These are phyloP conservation scores for Solanum commersonii DNA, from an alignment of 257 asterid genomes.

Conservation along the genomic window DNA sequence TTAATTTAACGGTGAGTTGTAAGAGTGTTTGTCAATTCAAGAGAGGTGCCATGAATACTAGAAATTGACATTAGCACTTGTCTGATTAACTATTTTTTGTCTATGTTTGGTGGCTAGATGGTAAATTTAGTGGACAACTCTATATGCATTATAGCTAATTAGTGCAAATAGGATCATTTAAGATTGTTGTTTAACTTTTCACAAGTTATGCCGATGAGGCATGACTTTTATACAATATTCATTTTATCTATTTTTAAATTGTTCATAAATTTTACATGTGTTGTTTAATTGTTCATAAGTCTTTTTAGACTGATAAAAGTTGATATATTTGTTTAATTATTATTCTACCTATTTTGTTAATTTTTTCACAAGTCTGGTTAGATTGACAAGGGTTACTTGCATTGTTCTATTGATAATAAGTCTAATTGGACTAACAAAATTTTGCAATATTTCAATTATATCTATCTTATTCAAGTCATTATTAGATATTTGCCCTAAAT, in stretches of 20 bases:
- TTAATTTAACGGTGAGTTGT: conserved; percentile 7
- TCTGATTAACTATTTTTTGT: neutral
- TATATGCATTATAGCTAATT: neutral
- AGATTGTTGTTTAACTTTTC: neutral
- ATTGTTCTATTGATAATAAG: neutral
- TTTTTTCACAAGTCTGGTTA: too few species aligned
- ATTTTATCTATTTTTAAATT: neutral
- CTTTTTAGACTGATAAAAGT: neutral
- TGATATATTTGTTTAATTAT: too few species aligned
- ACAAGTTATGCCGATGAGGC: neutral
- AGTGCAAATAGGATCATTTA: neutral
- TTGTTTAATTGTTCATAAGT: neutral
- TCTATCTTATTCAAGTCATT: neutral
- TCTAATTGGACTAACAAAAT: neutral
- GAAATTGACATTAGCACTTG: neutral
- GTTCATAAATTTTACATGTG: neutral
- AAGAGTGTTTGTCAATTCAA: neutral
- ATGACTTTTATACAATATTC: neutral
- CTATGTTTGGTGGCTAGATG: neutral
- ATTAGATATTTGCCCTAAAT: neutral
- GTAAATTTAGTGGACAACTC: neutral
- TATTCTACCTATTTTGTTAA: neutral
- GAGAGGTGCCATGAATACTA: neutral
- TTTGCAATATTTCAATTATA: neutral
- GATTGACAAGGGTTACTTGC: neutral